phyloP scores from a whole-genome alignment of 306 rosid species.

The Biancaea sappan region DNA sequence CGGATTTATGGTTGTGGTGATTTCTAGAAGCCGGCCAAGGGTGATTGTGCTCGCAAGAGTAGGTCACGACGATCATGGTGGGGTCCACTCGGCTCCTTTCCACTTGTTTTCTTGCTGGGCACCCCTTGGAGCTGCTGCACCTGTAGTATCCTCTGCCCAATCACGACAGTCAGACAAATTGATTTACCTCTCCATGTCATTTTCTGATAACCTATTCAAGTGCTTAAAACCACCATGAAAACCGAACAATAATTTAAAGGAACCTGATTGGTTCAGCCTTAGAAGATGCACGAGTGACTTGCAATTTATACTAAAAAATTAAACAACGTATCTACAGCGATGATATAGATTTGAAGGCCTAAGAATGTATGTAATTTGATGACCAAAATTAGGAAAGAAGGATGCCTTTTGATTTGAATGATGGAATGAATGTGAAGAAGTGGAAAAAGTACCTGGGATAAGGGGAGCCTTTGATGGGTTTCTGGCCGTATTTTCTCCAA shows the following conservation, averaged over 20 bases:
- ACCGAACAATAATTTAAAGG: not conserved
- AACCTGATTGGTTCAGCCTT: not conserved
- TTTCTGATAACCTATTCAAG: not conserved
- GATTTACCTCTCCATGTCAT: not conserved
- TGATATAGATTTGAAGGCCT: not conserved
- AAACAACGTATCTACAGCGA: too few species aligned
- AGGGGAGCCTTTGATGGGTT: constrained; percentile 99
- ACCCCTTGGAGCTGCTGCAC: constrained; percentile 92
- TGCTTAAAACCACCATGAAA: not conserved
- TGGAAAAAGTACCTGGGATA: constrained; percentile 68
- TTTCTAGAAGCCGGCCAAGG: constrained; percentile 75
- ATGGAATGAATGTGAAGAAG: not conserved
- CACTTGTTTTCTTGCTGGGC: constrained; percentile 96
- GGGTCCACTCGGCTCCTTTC: constrained; percentile 88
- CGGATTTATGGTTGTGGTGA: constrained; percentile 31
- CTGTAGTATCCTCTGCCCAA: constrained; percentile 81
- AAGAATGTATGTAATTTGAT: not conserved
- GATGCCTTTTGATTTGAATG: not conserved
- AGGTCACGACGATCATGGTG: constrained; percentile 80
- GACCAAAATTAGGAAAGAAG: not conserved
- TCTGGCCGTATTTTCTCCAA: constrained; percentile 97
- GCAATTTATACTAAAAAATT: too few species aligned
- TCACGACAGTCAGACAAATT: not conserved
- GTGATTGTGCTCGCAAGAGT: constrained; percentile 89
- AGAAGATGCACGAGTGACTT: not conserved